A percentile compares a stretch with the other conserved stretches of the same genome.
These are phyloP conservation scores for Thymus quinquecostatus DNA, from an alignment of 257 asterid genomes.

Conservation along the genomic window DNA sequence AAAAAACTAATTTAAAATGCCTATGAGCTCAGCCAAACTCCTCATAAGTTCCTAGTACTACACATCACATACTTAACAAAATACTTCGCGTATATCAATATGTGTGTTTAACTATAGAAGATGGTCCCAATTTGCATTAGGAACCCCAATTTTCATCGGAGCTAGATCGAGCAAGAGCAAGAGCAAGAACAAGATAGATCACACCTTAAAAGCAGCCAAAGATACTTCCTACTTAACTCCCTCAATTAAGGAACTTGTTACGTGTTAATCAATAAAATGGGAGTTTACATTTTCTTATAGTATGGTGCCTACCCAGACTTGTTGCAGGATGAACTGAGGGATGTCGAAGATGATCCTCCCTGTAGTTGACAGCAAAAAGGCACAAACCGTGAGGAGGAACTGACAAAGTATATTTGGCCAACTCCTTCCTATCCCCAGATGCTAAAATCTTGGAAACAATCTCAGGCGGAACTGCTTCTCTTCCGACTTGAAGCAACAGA, in stretches of 20 bases:
- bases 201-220: no score
- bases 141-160: no score
- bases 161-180: no score
- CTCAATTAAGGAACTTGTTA: background rate
- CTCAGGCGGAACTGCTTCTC: constrained; percentile 72
- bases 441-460: constrained; percentile 66
- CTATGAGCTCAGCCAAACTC: no score
- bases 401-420: constrained; percentile 62
- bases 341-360: constrained; percentile 65
- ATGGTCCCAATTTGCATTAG: no score
- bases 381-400: constrained; percentile 87
- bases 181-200: no score
- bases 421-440: constrained; percentile 76
- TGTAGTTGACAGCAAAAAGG: constrained; percentile 55
- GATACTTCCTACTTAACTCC: background rate
- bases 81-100: no score
- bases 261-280: constrained; percentile 42
- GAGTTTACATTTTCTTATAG: constrained; percentile 65
- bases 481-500: constrained; percentile 86
- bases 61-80: no score
- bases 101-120: no score
- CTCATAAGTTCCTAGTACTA: no score
- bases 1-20: no score
- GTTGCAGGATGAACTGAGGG: constrained; percentile 57
- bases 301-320: constrained; percentile 69